Conservation (phyloP, 768 basidiomycete genomes). For the Termitomyces sp. region DNA sequence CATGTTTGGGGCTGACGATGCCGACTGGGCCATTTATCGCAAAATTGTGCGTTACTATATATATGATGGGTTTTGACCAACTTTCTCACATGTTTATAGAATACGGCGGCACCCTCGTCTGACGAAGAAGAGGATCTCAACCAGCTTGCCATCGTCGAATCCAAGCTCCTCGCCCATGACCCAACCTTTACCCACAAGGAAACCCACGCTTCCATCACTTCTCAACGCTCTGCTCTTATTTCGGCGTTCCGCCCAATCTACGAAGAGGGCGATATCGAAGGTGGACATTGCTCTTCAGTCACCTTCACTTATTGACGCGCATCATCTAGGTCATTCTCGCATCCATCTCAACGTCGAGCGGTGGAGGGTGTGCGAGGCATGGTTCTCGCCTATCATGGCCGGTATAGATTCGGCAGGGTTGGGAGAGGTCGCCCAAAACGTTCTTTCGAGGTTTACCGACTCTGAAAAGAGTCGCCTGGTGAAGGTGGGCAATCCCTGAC, state of each 20-base stretch:
- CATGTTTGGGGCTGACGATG: constrained; percentile 90
- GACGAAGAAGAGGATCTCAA: constrained; percentile 88
- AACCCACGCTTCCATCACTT: constrained; percentile 75
- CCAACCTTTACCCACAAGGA: constrained; percentile 78
- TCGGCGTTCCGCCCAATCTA: constrained; percentile 82
- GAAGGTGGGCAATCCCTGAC: constrained; percentile 43
- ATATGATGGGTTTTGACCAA: background rate
- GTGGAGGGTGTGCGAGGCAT: constrained; percentile 88
- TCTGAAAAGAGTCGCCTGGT: constrained; percentile 70
- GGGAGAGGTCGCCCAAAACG: constrained; percentile 85
- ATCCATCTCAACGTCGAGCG: constrained; percentile 90
- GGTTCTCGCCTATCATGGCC: constrained; percentile 91
- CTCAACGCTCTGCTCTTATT: constrained; percentile 80
- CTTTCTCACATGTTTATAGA: constrained; percentile 35
- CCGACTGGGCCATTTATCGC: constrained; percentile 96
- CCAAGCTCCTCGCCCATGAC: constrained; percentile 77
- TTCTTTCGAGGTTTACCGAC: constrained; percentile 69
- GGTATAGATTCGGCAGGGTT: constrained; percentile 93
- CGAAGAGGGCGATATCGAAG: constrained; percentile 70
- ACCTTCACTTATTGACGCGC: background rate
- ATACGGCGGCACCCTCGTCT: constrained; percentile 67
- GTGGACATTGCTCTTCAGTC: constrained; percentile 22
- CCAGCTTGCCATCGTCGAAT: constrained; percentile 71
- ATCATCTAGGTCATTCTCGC: constrained; percentile 52
- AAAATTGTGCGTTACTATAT: constrained; percentile 69